Base-by-base conservation (phyloP, 257 asterid genomes). In the Scutellaria minor region DNA sequence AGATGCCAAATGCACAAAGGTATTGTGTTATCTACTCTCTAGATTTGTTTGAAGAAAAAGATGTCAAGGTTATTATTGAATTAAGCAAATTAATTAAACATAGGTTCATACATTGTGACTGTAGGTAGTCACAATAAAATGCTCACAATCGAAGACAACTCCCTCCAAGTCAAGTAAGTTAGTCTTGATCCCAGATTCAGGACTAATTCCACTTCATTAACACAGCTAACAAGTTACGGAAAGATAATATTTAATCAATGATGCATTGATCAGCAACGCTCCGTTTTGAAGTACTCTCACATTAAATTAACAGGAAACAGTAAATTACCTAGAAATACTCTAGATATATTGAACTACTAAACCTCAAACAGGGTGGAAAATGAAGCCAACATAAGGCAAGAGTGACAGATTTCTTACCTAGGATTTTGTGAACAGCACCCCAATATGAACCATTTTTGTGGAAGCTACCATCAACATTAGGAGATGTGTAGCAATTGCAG, bases 401-500 rank as follows among this genome's bases (percentile, higher is more conserved):
- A 13, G 14, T 40, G 11, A 15, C 45, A 12, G 35, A 59, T 7
- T 42, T 13, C 75, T 65, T 47, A 79, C 88, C 88, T 58, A 84
- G 77, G 46, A 81, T 84, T 46, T 79, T 74, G 54, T 48, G 40
- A 58, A 85, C 96, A 15, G 93, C 97, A 48, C 82, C 92, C 59
- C 86, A 67, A 75, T 84, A 88, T 7, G 90, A 85, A 39, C 76
- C 88, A 72, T 87, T 84, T 57, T 86, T 72, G 64, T 58, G 70
- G 4, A 77, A 18, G 37, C 78, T 83, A 52, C 68, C 22, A 11
- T 54, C 62, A 12, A 74, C 70, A 61, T 86, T 83, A 12, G 85
- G 83, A 1, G 88, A 77, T 44, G 66, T 69, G 78, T 86, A 85
- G 82, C 97, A 91, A 20, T 81, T 81, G 76, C 75, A 67, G 70